A percentile compares a stretch with the other conserved stretches of the same genome.
Evolutionary conservation across 129 eudicot genomes (phyloP).

Genomic region (Tagetes patula): DNA sequence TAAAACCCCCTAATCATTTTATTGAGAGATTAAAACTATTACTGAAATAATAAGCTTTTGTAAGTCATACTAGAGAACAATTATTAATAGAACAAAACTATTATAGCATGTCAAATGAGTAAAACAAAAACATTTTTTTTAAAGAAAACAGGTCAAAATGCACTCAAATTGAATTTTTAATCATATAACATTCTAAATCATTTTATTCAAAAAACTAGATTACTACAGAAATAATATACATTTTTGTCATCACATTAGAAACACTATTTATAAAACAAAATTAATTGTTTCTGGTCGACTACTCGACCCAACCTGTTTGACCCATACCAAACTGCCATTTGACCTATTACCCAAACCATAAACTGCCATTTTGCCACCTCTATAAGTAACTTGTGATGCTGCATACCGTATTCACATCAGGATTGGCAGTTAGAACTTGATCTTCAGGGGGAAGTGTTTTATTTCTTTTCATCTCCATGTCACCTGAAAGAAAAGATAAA

Average conservation of each 20-base stretch:
- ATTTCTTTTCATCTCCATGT: constrained; percentile 77
- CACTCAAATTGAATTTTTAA: background rate
- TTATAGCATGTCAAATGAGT: background rate
- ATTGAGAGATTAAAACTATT: background rate
- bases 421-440: constrained; percentile 85
- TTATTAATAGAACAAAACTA: background rate
- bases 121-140: background rate
- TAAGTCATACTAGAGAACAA: background rate
- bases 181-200: background rate
- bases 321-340: background rate
- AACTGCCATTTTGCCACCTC: constrained; percentile 8
- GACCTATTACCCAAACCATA: background rate
- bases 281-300: background rate
- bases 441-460: constrained; percentile 80
- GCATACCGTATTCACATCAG: constrained; percentile 76
- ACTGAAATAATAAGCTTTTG: background rate
- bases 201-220: background rate
- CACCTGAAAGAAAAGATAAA: constrained; percentile 56
- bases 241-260: background rate
- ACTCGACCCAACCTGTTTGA: background rate
- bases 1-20: background rate
- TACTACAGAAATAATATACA: background rate
- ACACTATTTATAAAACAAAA: background rate
- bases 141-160: background rate
- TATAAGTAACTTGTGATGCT: constrained; percentile 14